A percentile compares a stretch with the other conserved stretches of the same genome.
Evolutionary conservation across 495 filamentous ascomycete genomes (phyloP).

Genomic region (Astrothelium macrocarpum): DNA sequence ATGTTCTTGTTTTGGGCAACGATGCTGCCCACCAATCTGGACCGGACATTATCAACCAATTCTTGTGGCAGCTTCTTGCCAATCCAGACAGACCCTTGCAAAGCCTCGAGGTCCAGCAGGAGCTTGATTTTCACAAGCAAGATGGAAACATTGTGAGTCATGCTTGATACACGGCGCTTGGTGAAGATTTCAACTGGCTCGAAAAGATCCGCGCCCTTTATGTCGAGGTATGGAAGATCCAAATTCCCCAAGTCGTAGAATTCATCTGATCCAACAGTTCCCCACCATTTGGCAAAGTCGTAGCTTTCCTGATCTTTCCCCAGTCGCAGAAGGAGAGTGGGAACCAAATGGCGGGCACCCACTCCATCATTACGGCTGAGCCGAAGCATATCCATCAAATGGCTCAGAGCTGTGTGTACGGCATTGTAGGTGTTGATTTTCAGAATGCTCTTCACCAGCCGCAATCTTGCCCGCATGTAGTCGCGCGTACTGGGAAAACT

Average conservation of each 20-base stretch:
- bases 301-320: conserved; percentile 46
- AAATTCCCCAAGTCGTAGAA: conserved; percentile 36
- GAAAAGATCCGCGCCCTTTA: conserved; percentile 13
- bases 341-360: conserved; percentile 34
- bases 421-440: conserved; percentile 31
- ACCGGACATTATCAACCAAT: conserved; percentile 16
- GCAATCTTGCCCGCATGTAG: conserved; percentile 11
- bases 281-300: conserved; percentile 46
- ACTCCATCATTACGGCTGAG: conserved; percentile 40
- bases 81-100: conserved; percentile 22
- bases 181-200: conserved; percentile 5
- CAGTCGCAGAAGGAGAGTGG: conserved; percentile 38
- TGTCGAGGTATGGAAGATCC: conserved; percentile 16
- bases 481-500: not conserved
- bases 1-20: not conserved
- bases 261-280: conserved; percentile 17
- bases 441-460: conserved; percentile 26
- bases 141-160: conserved; percentile 22
- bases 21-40: conserved; percentile 17
- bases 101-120: conserved; percentile 13
- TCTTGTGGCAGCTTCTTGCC: conserved; percentile 22
- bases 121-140: not conserved
- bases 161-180: not conserved
- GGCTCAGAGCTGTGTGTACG: conserved; percentile 30
- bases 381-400: conserved; percentile 33